A percentile compares a stretch with the other conserved stretches of the same genome.
Conservation (phyloP, 1,284 basidiomycete species). For the Ceratobasidium sp. region DNA sequence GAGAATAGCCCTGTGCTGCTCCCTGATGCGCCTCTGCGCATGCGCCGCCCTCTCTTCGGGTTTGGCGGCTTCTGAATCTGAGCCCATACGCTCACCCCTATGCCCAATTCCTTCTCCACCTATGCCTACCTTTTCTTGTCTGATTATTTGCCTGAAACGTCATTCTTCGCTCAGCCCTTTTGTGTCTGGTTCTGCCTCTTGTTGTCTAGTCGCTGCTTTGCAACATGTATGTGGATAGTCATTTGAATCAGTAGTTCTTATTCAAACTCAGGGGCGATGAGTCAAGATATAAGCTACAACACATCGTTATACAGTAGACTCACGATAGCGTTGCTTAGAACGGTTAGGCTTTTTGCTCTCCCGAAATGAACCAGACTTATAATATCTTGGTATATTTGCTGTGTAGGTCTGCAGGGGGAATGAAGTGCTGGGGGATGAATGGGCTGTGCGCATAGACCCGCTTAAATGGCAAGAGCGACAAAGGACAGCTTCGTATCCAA, state of each 20-base stretch:
- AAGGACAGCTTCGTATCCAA: no score
- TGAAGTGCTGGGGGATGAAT: no score
- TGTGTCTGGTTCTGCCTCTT: neutral
- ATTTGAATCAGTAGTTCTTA: neutral
- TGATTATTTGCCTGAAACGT: neutral
- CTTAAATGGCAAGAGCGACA: no score
- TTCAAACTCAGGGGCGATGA: no score
- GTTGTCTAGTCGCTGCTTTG: neutral
- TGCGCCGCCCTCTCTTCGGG: slow-evolving; percentile 20
- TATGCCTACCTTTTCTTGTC: neutral
- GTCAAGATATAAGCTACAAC: no score
- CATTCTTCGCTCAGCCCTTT: neutral
- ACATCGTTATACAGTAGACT: no score
- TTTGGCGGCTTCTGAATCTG: slow-evolving; percentile 22
- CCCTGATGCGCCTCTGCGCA: slow-evolving; percentile 27
- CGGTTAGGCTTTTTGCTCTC: no score
- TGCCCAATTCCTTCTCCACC: neutral
- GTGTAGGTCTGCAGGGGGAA: no score
- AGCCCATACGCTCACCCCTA: slow-evolving; percentile 14
- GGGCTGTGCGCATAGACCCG: no score
- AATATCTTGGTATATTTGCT: no score
- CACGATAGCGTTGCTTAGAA: no score
- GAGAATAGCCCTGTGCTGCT: slow-evolving; percentile 10
- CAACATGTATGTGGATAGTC: neutral
- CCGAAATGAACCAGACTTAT: no score